Base-by-base conservation (phyloP, 2,329 filamentous ascomycete genomes). In the Tolypocladium paradoxum region DNA sequence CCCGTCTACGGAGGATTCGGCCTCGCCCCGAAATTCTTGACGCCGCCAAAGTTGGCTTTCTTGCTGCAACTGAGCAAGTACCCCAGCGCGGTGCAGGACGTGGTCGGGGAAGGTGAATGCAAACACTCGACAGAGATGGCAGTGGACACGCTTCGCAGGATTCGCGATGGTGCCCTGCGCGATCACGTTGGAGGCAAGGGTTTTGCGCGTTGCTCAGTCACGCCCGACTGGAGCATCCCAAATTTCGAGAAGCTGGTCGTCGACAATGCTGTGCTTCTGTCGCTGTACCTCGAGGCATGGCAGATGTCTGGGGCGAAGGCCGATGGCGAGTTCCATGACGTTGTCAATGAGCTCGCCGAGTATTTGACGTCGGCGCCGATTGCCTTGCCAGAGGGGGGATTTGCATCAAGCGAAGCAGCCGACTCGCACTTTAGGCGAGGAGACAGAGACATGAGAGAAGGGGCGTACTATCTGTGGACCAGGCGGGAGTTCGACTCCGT, bases 161-260 rank as follows among this genome's bases (percentile, higher is more conserved):
- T 97, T 16, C 70, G 74, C 2, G 73, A 78, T 49, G 75, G 79
- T 49, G 77, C 76, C 5, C 61, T 83, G 56, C 70, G 76, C 51
- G 80, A 83, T 55, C 80, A 83, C 53, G 65, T 83, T 9, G 77
- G 77, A 1, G 73, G 72, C 1, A 64, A 65, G 7, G 80, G 80
- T 4, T 82, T 83, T 59, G 72, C 76, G 36, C 82, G 92, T 50
- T 96, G 95, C 66, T 95, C 90, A 16, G 87, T 95, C 8, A 97
- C 92, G 0, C 75, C 83, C 16, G 88, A 97, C 69, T 99, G 93
- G 93, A 88, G 87, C 57, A 74, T 97, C 48, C 93, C 93, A 12
- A 91, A 96, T 67, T 99, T 97, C 62, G 93, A 99, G 73, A 97
- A 97, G 74, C 90, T 97, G 79, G 80, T 96, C 11, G 90, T 90